These are phyloP conservation scores for Nymphaea thermarum DNA, from an alignment of 164 flowering plant species.

Conservation along the genomic window DNA sequence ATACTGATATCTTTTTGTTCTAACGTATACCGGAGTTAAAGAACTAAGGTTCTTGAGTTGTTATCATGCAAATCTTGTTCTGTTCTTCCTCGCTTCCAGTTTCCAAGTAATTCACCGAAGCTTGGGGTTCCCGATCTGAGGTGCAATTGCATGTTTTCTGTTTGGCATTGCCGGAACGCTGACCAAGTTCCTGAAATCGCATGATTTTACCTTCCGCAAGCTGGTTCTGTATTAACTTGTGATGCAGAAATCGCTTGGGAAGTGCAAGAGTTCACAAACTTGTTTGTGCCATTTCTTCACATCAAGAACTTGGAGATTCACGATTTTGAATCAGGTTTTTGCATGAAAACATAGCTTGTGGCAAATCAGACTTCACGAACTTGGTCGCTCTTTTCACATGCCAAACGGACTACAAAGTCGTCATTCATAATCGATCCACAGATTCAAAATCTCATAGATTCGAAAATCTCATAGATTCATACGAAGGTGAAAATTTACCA, in stretches of 20 bases:
- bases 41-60: neutral
- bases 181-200: too few relatives aligned
- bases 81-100: neutral
- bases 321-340: too few relatives aligned
- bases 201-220: too few relatives aligned
- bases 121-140: neutral
- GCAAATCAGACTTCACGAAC: neutral
- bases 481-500: too few relatives aligned
- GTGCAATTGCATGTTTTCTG: neutral
- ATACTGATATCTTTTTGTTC: neutral
- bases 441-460: too few relatives aligned
- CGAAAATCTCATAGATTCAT: too few relatives aligned
- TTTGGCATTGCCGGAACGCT: too few relatives aligned
- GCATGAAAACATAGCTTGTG: neutral
- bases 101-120: neutral
- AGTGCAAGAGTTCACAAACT: neutral
- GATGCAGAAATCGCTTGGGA: neutral
- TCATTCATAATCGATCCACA: too few relatives aligned
- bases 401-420: neutral
- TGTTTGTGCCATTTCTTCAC: neutral
- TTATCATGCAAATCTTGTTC: neutral
- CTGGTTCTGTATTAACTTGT: too few relatives aligned
- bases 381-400: neutral
- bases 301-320: too few relatives aligned
- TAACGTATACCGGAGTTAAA: neutral